These are phyloP conservation scores for Citrullus amarus DNA, from an alignment of 306 rosid species.

Conservation along the genomic window DNA sequence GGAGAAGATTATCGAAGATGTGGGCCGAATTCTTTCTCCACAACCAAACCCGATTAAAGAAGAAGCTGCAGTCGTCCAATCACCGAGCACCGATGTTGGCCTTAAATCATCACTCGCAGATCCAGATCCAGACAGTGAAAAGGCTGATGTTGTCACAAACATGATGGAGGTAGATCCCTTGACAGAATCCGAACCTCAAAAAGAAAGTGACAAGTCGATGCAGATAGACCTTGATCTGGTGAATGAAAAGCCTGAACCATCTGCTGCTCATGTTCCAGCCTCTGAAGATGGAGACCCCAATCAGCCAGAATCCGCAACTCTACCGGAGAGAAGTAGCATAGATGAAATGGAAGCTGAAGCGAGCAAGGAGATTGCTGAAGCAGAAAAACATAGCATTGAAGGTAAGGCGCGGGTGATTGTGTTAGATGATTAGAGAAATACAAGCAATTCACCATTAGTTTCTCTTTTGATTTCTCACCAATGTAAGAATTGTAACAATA, in stretches of 20 bases:
- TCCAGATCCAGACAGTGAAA: constrained; percentile 17
- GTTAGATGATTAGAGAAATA: constrained; percentile 33
- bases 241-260: constrained; percentile 15
- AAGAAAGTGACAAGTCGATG: constrained; percentile 16
- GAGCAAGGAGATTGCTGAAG: neutral
- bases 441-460: neutral
- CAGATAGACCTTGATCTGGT: constrained; percentile 8
- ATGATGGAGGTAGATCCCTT: constrained; percentile 15
- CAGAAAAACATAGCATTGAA: constrained; percentile 4
- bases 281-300: neutral
- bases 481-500: constrained; percentile 1
- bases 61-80: constrained; percentile 14
- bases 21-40: constrained; percentile 41
- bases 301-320: neutral
- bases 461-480: neutral
- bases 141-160: constrained; percentile 18
- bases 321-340: neutral
- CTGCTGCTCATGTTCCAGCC: neutral
- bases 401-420: constrained; percentile 23
- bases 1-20: constrained; percentile 38
- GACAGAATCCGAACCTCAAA: constrained; percentile 20
- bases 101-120: constrained; percentile 11
- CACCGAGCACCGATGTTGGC: constrained; percentile 7
- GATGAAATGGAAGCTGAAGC: constrained; percentile 17
- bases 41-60: constrained; percentile 15